Conservation (phyloP, 1,284 basidiomycete species). For the Lentinula novae-zelandiae region DNA sequence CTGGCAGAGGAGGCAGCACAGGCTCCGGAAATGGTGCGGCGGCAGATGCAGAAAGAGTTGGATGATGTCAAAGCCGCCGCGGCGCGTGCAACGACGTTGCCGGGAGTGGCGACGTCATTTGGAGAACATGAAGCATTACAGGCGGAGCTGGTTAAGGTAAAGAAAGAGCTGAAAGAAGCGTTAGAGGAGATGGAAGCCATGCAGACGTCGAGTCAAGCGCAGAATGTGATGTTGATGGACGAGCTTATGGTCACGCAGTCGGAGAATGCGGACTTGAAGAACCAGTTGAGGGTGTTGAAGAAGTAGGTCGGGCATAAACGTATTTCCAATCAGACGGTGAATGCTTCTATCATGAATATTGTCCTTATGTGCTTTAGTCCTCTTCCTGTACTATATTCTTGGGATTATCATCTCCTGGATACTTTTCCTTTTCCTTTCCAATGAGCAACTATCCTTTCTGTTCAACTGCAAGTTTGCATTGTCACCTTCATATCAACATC, state of each 20-base stretch:
- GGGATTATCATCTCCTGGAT: too few relatives aligned
- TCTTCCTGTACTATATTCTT: too few relatives aligned
- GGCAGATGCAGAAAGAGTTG: slow-evolving; percentile 52
- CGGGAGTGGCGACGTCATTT: not conserved
- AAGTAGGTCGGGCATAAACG: slow-evolving; percentile 25
- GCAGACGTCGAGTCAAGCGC: slow-evolving; percentile 61
- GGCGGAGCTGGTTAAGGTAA: slow-evolving; percentile 37
- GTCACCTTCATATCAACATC: too few relatives aligned
- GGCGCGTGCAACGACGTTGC: slow-evolving; percentile 34
- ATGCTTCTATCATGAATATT: too few relatives aligned
- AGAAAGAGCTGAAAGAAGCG: slow-evolving; percentile 39
- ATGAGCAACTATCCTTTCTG: too few relatives aligned
- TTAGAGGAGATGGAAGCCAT: slow-evolving; percentile 56
- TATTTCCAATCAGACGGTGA: not conserved
- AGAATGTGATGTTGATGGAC: slow-evolving; percentile 69
- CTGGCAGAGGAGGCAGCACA: slow-evolving; percentile 75
- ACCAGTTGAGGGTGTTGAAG: slow-evolving; percentile 62
- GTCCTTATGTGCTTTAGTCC: too few relatives aligned
- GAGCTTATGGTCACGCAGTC: slow-evolving; percentile 77
- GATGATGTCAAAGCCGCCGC: slow-evolving; percentile 33
- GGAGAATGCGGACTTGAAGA: slow-evolving; percentile 66
- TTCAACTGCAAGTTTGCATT: too few relatives aligned
- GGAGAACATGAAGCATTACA: not conserved
- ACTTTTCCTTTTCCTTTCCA: too few relatives aligned
- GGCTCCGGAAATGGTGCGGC: slow-evolving; percentile 53